phyloP scores from a whole-genome alignment of 129 eudicot species.

The Escallonia herrerae region DNA sequence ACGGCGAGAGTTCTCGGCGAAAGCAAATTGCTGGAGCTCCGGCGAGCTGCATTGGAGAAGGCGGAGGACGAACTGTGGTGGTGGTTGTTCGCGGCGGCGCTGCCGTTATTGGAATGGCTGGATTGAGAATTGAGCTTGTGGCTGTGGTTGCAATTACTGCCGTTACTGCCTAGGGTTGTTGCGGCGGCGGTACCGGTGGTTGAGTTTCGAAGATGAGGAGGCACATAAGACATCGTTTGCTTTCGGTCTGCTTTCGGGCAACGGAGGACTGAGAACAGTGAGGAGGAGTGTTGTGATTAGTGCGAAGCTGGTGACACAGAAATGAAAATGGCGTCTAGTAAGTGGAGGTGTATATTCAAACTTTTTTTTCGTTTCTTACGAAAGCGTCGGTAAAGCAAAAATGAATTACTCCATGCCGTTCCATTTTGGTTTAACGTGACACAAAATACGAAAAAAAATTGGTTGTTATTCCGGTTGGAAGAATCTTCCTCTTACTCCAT shows the following conservation, averaged over 20 bases:
- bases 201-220: slow-evolving; percentile 78
- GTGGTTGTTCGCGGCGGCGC: slow-evolving; percentile 14
- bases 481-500: too few relatives aligned
- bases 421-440: too few relatives aligned
- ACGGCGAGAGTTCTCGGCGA: slow-evolving; percentile 29
- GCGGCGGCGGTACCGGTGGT: slow-evolving; percentile 24
- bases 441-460: too few relatives aligned
- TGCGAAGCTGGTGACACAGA: too few relatives aligned
- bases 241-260: neutral
- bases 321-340: too few relatives aligned
- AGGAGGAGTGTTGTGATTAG: too few relatives aligned
- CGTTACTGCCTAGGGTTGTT: slow-evolving; percentile 20
- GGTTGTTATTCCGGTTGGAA: too few relatives aligned
- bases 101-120: slow-evolving; percentile 25
- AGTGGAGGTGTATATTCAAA: too few relatives aligned
- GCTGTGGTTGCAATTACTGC: slow-evolving; percentile 27
- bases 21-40: slow-evolving; percentile 45
- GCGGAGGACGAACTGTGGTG: slow-evolving; percentile 7
- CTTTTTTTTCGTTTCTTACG: too few relatives aligned
- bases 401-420: too few relatives aligned
- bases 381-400: too few relatives aligned
- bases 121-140: slow-evolving; percentile 19
- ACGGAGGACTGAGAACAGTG: too few relatives aligned
- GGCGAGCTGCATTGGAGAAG: slow-evolving; percentile 42
- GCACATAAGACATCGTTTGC: slow-evolving; percentile 62